Base-by-base conservation (phyloP, 164 flowering plant genomes). In the Aristolochia californica region DNA sequence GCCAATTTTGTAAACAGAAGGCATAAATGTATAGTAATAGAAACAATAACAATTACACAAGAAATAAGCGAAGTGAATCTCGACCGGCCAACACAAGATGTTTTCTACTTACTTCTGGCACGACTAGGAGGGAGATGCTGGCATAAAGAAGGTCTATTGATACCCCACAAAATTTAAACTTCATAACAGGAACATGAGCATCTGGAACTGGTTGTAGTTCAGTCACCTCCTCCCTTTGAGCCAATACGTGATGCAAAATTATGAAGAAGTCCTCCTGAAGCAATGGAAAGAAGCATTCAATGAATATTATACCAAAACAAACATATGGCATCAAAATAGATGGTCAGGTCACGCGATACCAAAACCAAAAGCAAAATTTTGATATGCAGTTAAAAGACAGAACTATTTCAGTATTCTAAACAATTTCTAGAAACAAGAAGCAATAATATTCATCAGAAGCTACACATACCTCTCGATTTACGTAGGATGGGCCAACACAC, bases 181-280 rank as follows among this genome's bases (percentile, higher is more conserved):
- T 93, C 97, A 94, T 85, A 21, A 94, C 96, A 7, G 99, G 99
- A 17, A 94, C 99, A 75, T 94, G 97, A 45, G 99, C 97, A 81
- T 85, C 93, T 2, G 95, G 88, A 66, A 94, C 86, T 56, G 97
- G 95, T 53, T 90, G 99, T 24, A 90, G 76, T 58, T 90, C 97
- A 0, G 85, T 73, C 12, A 94, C 91, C 66, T 84, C 97, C 56
- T 85, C 93, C 80, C 77, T 77, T 27, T 70, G 82, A 38, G 78
- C 78, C 66, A 94, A 69, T 11, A 80, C 85, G 53, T 76, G 62
- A 75, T 84, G 95, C 69, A 94, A 79, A 45, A 76, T 62, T 52
- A 63, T 69, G 62, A 93, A 91, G 71, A 90, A 90, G 57, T 90
- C 97, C 40, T 85, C 83, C 91, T 80, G 79, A n/a, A n/a, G n/a